These are phyloP conservation scores for Pseudogymnoascus sp. DNA, from an alignment of 2,329 filamentous ascomycete species.

Conservation along the genomic window DNA sequence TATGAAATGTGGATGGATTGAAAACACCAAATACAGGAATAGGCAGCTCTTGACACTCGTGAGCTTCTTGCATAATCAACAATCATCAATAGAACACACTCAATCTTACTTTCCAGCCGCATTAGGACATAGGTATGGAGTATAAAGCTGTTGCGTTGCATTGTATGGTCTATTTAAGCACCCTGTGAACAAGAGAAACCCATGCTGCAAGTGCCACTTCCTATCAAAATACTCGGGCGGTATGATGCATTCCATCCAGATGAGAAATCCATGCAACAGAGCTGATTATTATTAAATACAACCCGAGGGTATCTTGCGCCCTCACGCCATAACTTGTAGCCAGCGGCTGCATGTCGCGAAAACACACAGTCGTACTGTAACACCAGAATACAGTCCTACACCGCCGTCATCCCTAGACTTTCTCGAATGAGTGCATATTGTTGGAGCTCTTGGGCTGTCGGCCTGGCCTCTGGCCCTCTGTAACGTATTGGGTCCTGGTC, in stretches of 20 bases:
- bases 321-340: not conserved
- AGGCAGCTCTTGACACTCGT: not conserved
- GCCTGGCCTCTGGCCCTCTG: slow-evolving; percentile 32
- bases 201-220: not conserved
- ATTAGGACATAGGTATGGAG: not conserved
- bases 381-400: not conserved
- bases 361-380: not conserved
- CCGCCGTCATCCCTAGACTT: not conserved
- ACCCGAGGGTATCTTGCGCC: not conserved
- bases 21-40: slow-evolving; percentile 17
- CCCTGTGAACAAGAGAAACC: not conserved
- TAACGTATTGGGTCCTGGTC: slow-evolving; percentile 42
- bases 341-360: not conserved
- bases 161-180: not conserved
- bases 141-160: not conserved
- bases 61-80: not conserved
- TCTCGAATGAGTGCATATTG: slow-evolving; percentile 1
- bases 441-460: slow-evolving; percentile 35
- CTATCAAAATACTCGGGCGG: not conserved
- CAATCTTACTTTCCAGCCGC: not conserved
- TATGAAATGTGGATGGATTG: slow-evolving; percentile 50
- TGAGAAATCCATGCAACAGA: not conserved
- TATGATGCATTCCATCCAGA: not conserved
- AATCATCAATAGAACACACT: not conserved
- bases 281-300: not conserved